These are phyloP conservation scores for Edaphochlamys debaryana DNA, from an alignment of 139 green algal genomes.

Conservation along the genomic window DNA sequence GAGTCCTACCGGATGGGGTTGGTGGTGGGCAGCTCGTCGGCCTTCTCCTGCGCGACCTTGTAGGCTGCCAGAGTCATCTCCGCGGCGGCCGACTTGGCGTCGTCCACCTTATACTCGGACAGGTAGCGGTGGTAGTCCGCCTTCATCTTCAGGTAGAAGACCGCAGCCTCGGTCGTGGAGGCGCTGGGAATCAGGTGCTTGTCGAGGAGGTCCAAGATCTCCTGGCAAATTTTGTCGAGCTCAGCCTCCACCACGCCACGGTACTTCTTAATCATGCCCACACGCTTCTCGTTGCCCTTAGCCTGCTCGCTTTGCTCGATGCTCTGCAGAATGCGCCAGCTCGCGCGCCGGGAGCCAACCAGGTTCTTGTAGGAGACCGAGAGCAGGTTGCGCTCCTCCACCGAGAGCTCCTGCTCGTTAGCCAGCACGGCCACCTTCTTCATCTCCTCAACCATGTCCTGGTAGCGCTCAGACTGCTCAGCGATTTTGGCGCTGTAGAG, in stretches of 20 bases:
- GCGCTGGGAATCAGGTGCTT: constrained; percentile 95
- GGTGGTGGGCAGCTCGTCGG: constrained; percentile 85
- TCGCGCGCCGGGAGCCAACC: constrained; percentile 92
- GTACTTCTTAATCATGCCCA: constrained; percentile 83
- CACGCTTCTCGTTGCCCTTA: constrained; percentile 95
- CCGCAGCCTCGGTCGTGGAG: constrained; percentile 92
- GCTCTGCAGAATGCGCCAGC: constrained; percentile 95
- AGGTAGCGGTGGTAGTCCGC: constrained; percentile 99
- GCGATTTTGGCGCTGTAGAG: constrained; percentile 96
- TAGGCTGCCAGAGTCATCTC: constrained; percentile 96
- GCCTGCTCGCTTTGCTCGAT: constrained; percentile 97
- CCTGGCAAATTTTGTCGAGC: constrained; percentile 88
- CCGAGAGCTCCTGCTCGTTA: constrained; percentile 92
- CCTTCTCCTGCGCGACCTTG: constrained; percentile 89
- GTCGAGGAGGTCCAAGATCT: constrained; percentile 95
- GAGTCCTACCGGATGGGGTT: constrained; percentile 88
- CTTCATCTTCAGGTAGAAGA: constrained; percentile 97
- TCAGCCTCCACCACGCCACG: constrained; percentile 87
- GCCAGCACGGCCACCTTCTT: constrained; percentile 92
- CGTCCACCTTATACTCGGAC: constrained; percentile 95
- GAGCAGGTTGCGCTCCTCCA: constrained; percentile 94
- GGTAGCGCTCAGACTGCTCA: constrained; percentile 97
- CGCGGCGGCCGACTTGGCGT: constrained; percentile 91
- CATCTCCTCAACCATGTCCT: constrained; percentile 94
- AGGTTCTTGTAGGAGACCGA: constrained; percentile 98